A percentile compares a stretch with the other conserved stretches of the same genome.
phyloP scores from a whole-genome alignment of 2,329 filamentous ascomycete species.

The Colletotrichum echinochloae region DNA sequence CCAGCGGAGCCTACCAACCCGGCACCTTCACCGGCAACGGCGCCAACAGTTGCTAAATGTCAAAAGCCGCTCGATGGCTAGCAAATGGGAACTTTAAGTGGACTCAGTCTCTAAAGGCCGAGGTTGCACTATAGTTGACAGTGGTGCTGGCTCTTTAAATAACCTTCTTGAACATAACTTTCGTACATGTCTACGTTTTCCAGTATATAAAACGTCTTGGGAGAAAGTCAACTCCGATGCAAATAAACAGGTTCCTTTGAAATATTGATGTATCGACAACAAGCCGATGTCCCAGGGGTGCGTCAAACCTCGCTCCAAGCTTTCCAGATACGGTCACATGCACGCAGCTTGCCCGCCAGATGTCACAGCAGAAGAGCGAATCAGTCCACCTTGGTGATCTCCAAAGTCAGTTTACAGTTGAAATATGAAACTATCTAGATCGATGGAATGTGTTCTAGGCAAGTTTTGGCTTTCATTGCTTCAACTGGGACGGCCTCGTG shows the following conservation, averaged over 20 bases:
- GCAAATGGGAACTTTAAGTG: rapidly evolving
- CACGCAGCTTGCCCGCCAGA: neutral
- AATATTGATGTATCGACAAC: neutral
- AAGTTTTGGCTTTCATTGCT: too few relatives aligned
- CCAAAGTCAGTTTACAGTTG: neutral
- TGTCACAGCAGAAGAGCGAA: neutral
- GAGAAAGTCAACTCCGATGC: neutral
- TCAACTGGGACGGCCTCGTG: neutral
- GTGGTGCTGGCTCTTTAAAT: neutral
- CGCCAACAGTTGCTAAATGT: neutral
- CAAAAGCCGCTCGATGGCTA: neutral
- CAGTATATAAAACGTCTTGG: neutral
- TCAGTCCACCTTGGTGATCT: too few relatives aligned
- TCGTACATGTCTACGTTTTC: neutral
- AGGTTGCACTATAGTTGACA: neutral
- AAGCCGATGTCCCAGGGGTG: neutral
- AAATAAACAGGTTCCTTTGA: neutral
- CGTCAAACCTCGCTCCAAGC: neutral
- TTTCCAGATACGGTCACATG: neutral
- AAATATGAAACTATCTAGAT: neutral
- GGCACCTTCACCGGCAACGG: slow-evolving; percentile 53
- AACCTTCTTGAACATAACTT: neutral
- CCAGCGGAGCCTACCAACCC: slow-evolving; percentile 54
- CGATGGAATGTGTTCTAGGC: too few relatives aligned
- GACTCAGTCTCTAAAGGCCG: neutral